Evolutionary conservation across 1,139 yeast species (phyloP).

Genomic region (Suhomyces bribrorum): DNA sequence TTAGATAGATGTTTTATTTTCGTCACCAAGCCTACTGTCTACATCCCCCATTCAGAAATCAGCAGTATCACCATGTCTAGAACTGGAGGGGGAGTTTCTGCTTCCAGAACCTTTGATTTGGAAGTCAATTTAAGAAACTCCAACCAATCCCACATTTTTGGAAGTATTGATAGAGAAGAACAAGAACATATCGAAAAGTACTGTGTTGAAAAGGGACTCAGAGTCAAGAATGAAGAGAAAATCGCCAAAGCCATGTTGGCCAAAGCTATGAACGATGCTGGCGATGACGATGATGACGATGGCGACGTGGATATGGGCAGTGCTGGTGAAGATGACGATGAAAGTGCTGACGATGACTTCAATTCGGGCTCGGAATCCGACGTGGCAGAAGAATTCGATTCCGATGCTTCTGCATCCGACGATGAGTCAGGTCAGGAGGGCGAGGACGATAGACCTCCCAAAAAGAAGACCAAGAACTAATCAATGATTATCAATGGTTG

Average conservation of each 20-base stretch:
- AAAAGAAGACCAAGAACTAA: slow-evolving; percentile 45
- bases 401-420: slow-evolving; percentile 49
- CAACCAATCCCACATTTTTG: slow-evolving; percentile 76
- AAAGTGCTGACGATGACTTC: slow-evolving; percentile 69
- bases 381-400: slow-evolving; percentile 86
- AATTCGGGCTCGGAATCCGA: slow-evolving; percentile 64
- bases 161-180: slow-evolving; percentile 88
- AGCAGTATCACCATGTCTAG: slow-evolving; percentile 80
- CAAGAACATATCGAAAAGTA: slow-evolving; percentile 76
- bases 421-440: slow-evolving; percentile 41
- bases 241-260: slow-evolving; percentile 81
- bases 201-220: slow-evolving; percentile 74
- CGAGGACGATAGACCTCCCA: slow-evolving; percentile 45
- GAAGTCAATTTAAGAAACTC: slow-evolving; percentile 71
- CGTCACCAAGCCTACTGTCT: slow-evolving; percentile 91
- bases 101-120: slow-evolving; percentile 90
- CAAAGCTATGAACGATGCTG: slow-evolving; percentile 71
- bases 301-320: slow-evolving; percentile 71
- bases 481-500: too few relatives aligned
- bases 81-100: slow-evolving; percentile 76
- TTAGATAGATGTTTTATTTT: slow-evolving; percentile 88
- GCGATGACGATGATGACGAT: slow-evolving; percentile 61
- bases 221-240: slow-evolving; percentile 85
- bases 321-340: slow-evolving; percentile 69
- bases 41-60: slow-evolving; percentile 84